A percentile compares a stretch with the other conserved stretches of the same genome.
Conservation (phyloP, 768 basidiomycete species). For the Rhodotorula kratochvilovae region DNA sequence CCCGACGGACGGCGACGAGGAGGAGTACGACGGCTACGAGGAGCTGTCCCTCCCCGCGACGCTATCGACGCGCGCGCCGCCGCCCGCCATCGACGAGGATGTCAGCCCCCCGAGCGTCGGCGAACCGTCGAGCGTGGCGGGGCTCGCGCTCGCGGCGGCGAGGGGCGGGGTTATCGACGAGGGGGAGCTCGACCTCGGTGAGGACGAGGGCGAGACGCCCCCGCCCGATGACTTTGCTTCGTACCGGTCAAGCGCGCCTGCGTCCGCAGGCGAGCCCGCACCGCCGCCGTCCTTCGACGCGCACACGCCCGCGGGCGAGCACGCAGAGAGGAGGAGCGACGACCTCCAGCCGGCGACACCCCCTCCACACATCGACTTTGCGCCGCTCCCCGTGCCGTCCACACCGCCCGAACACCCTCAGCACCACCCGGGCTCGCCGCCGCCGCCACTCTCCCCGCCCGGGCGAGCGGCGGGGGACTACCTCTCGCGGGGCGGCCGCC, state of each 20-base stretch:
- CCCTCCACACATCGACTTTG: background rate
- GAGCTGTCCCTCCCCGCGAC: slow-evolving; percentile 30
- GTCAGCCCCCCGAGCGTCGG: slow-evolving; percentile 28
- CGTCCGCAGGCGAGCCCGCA: background rate
- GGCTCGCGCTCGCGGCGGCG: background rate
- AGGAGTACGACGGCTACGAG: slow-evolving; percentile 44
- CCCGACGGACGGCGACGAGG: slow-evolving; percentile 15
- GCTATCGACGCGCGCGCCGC: slow-evolving; percentile 10
- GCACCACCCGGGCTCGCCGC: too few relatives aligned
- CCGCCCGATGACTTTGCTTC: background rate
- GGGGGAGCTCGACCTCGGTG: background rate
- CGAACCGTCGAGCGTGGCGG: background rate
- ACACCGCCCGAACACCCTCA: background rate
- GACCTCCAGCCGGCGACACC: background rate
- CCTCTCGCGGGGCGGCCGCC: too few relatives aligned
- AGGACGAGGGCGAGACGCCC: background rate
- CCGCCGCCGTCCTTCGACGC: background rate
- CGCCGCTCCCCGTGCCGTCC: background rate
- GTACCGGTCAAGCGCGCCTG: background rate
- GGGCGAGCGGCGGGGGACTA: too few relatives aligned
- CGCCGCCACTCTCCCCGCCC: too few relatives aligned
- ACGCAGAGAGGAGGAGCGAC: too few relatives aligned
- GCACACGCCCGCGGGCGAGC: too few relatives aligned
- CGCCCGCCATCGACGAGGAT: slow-evolving; percentile 40
- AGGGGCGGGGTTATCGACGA: background rate